Percentiles rank a stretch among this genome's conserved stretches.
Conservation (phyloP, 2,329 filamentous ascomycete genomes). For the Phialemoniopsis sp. region DNA sequence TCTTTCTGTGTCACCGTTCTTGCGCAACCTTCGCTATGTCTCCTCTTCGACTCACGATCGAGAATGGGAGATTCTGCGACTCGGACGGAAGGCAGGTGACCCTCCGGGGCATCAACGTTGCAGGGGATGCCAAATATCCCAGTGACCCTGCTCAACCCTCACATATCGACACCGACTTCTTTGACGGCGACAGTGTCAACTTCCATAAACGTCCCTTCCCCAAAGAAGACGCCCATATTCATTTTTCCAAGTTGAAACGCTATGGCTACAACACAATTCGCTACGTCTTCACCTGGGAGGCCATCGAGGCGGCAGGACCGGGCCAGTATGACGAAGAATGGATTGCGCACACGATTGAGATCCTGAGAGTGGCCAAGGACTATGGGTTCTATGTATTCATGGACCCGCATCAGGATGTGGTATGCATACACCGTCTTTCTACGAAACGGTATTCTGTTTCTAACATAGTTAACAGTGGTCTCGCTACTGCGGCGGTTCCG, state of each 20-base stretch:
- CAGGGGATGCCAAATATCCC: conserved; percentile 86
- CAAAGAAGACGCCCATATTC: conserved; percentile 74
- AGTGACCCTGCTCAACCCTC: conserved; percentile 78
- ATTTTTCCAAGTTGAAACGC: conserved; percentile 80
- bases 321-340: conserved; percentile 92
- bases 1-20: too few species aligned
- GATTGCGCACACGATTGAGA: conserved; percentile 84
- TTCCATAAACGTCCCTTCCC: conserved; percentile 86
- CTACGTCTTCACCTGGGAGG: conserved; percentile 98
- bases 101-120: conserved; percentile 89
- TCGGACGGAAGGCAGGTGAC: conserved; percentile 77
- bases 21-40: conserved; percentile 51
- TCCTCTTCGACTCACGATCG: conserved; percentile 73
- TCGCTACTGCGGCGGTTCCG: conserved; percentile 87
- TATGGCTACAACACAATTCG: conserved; percentile 96
- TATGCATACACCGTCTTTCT: conserved; percentile 31
- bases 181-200: conserved; percentile 85
- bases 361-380: conserved; percentile 76
- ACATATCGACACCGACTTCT: conserved; percentile 76
- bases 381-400: conserved; percentile 98
- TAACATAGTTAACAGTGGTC: conserved; percentile 65
- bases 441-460: conserved; percentile 10
- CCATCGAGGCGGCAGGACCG: conserved; percentile 89
- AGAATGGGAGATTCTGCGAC: conserved; percentile 83
- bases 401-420: conserved; percentile 98